Evolutionary conservation across 169 alveolate genomes (phyloP).

Genomic region (Eimeria tenella): DNA sequence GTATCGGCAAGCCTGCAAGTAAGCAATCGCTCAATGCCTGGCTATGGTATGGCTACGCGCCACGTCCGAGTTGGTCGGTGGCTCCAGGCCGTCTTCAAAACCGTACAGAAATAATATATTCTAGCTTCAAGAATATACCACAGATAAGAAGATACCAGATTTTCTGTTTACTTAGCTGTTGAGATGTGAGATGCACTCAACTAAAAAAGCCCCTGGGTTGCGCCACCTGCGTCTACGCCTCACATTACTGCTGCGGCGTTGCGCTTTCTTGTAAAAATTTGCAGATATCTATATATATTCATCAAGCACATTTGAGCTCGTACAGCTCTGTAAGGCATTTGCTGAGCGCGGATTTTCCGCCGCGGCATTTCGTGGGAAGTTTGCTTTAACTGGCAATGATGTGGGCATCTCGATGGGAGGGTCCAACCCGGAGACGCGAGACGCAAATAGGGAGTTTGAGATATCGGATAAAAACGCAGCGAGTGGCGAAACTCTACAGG

Average conservation of each 20-base stretch:
- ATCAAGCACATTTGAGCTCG: constrained; percentile 15
- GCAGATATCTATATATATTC: constrained; percentile 55
- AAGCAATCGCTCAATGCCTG: background rate
- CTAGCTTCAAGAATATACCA: background rate
- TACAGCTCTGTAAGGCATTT: constrained; percentile 56
- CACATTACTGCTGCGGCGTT: background rate
- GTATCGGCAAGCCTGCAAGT: constrained; percentile 64
- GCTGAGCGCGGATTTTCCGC: constrained; percentile 57
- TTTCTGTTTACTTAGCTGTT: background rate
- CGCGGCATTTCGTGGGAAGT: constrained; percentile 72
- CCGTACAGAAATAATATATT: background rate
- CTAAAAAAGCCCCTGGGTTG: background rate
- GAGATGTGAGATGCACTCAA: background rate
- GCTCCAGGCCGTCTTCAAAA: too few relatives aligned
- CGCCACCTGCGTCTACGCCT: background rate
- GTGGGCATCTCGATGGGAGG: background rate
- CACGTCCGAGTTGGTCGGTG: background rate
- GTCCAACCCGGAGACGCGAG: background rate
- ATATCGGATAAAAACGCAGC: background rate
- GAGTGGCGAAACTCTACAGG: background rate
- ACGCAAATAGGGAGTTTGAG: background rate
- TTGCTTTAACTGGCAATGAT: constrained; percentile 13
- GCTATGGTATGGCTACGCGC: background rate
- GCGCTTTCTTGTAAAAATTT: background rate
- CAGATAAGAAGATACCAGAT: background rate